phyloP scores from a whole-genome alignment of 129 eudicot species.

The Centaurea solstitialis region DNA sequence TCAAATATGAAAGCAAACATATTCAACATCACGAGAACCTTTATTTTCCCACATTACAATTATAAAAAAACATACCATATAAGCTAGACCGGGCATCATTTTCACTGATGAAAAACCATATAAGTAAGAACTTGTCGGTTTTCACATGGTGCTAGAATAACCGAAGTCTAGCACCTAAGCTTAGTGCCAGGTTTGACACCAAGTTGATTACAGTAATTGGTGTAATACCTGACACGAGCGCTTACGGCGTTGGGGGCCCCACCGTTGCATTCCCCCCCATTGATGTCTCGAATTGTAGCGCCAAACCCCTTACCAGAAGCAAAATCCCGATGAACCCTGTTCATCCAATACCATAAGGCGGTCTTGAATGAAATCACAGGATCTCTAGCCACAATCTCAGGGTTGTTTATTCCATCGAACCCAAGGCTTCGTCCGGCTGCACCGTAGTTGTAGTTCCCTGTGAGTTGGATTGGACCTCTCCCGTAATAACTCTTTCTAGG shows the following conservation, averaged over 20 bases:
- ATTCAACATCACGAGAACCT: not conserved
- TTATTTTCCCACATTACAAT: not conserved
- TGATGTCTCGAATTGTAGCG: not conserved
- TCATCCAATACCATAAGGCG: constrained; percentile 40
- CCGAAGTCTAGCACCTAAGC: constrained; percentile 7
- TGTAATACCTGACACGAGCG: constrained; percentile 4
- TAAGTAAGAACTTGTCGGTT: not conserved
- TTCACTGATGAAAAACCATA: not conserved
- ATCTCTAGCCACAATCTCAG: constrained; percentile 36
- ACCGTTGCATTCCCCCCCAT: not conserved
- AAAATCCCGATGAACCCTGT: constrained; percentile 15
- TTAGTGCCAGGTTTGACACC: not conserved
- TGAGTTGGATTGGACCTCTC: constrained; percentile 31
- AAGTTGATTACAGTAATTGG: constrained; percentile 6
- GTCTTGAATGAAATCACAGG: constrained; percentile 29
- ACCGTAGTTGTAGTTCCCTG: constrained; percentile 30
- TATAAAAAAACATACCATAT: not conserved
- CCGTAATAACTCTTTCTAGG: constrained; percentile 17
- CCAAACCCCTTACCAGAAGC: not conserved
- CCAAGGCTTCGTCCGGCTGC: constrained; percentile 23
- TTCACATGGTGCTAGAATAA: not conserved
- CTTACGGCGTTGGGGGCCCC: not conserved
- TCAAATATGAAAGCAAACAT: not conserved
- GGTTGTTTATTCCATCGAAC: constrained; percentile 26
- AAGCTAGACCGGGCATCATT: not conserved